Evolutionary conservation across 345 rosid species (phyloP), one percentile per base, ranked within the genome.

Genomic region (Citrus hindsii): DNA sequence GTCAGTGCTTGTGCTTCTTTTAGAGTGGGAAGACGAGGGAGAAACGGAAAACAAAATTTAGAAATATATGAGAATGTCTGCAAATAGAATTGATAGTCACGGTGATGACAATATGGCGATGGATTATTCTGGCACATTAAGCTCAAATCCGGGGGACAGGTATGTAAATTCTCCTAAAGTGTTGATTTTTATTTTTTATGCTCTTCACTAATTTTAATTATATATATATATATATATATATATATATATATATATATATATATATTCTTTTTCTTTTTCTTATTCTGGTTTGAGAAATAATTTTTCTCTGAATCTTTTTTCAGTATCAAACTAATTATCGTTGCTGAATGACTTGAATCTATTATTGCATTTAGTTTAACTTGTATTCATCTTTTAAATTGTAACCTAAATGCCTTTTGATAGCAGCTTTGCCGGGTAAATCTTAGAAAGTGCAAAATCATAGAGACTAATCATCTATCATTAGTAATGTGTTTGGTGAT

Each of bases 51-150:
- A 7, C 70, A 22, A 64, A 64, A 48, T 62, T 69, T 75, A 75
- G 62, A 46, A 48, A 63, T 75, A 30, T 35, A 35, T 33, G 48
- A 64, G 48, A 75, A 75, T 75, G 78, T 75, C 78, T 5, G 61
- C 60, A 63, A 30, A 24, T 53, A 38, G 70, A 48, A 56, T 28
- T 65, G 27, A 10, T 13, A 37, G 21, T 42, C 63, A 21, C 10
- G 63, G 40, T 2, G 48, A 40, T 9, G 65, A 58, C 14, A 58
- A 24, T 7, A 72, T 35, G 76, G 51, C 18, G 0, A 58, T 7
- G 48, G 76, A 71, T 71, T 60, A 71, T 55, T 55, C 63, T 5
- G 40, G 63, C 24, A 35, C 75, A 9, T 71, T 56, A 33, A 56
- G 22, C 9, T 48, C 67, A 60, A 25, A 60, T 9, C 32, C 70